phyloP scores from a whole-genome alignment of 2,329 filamentous ascomycete genomes.

The Rhinocladiella mackenziei region DNA sequence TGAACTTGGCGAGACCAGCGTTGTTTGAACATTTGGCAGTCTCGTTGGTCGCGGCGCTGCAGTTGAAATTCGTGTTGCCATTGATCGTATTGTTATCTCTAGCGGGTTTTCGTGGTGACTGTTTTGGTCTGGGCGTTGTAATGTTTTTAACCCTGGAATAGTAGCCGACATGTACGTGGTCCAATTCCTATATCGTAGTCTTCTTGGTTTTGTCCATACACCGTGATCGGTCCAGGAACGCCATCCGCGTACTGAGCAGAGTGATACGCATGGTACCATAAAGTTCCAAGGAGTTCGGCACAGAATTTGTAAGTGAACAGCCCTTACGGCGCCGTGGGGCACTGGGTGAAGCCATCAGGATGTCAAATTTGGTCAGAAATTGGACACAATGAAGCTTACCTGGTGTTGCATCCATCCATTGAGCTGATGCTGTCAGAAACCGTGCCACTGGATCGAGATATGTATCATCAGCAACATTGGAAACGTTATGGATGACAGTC shows the following conservation, averaged over 20 bases:
- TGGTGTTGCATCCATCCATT: constrained; percentile 41
- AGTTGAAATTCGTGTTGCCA: constrained; percentile 28
- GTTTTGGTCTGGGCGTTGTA: constrained; percentile 6
- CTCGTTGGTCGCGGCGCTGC: constrained; percentile 14
- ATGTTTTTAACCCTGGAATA: background rate
- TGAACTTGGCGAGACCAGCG: constrained; percentile 23
- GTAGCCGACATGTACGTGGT: constrained; percentile 3
- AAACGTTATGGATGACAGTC: constrained; percentile 36
- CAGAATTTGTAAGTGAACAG: constrained; percentile 38
- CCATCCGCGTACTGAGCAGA: constrained; percentile 27
- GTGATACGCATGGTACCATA: constrained; percentile 40
- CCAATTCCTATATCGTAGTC: constrained; percentile 8
- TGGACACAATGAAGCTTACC: constrained; percentile 27
- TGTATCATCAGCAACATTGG: constrained; percentile 34
- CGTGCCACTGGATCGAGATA: constrained; percentile 45
- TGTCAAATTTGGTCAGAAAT: background rate
- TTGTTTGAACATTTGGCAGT: constrained; percentile 16
- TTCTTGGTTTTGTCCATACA: constrained; percentile 5
- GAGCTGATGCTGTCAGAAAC: constrained; percentile 33
- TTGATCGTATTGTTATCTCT: constrained; percentile 27
- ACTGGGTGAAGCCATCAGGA: constrained; percentile 35
- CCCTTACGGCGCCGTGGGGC: constrained; percentile 41
- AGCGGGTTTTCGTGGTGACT: constrained; percentile 4
- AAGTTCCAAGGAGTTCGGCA: constrained; percentile 36
- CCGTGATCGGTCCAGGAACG: constrained; percentile 5